phyloP scores from a whole-genome alignment of 768 basidiomycete species.

The Rossbeevera mucosa region DNA sequence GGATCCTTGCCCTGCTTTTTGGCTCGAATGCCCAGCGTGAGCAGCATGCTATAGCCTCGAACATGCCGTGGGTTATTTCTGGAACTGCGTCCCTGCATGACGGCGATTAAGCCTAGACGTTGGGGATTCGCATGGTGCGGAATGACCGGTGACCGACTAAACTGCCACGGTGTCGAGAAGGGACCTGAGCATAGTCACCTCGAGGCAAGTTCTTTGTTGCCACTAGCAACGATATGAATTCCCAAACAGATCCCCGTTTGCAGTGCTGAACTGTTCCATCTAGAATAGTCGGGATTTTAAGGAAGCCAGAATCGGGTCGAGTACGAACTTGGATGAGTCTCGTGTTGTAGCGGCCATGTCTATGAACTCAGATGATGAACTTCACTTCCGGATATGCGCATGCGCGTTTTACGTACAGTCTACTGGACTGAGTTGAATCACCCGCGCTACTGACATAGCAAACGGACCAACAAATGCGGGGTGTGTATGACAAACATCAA shows the following conservation, averaged over 20 bases:
- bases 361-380: constrained; percentile 12
- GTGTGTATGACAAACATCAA: constrained; percentile 24
- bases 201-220: constrained; percentile 22
- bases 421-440: constrained; percentile 25
- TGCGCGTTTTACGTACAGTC: constrained; percentile 32
- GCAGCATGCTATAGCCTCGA: constrained; percentile 6
- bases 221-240: constrained; percentile 21
- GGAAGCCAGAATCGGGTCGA: constrained; percentile 4
- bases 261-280: constrained; percentile 2
- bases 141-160: constrained; percentile 2
- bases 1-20: constrained; percentile 12
- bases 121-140: constrained; percentile 25
- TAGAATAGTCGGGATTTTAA: constrained; percentile 4
- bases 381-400: constrained; percentile 23
- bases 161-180: constrained; percentile 16
- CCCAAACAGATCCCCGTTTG: constrained; percentile 23
- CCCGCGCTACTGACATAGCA: constrained; percentile 19
- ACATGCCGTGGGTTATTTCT: constrained; percentile 7
- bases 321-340: constrained; percentile 15
- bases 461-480: constrained; percentile 20
- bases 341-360: constrained; percentile 13
- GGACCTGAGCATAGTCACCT: constrained; percentile 3
- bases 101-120: constrained; percentile 20
- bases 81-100: constrained; percentile 7
- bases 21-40: not conserved